phyloP scores from a whole-genome alignment of 108 stramenopile species.

The Chaetoceros tenuissimus region DNA sequence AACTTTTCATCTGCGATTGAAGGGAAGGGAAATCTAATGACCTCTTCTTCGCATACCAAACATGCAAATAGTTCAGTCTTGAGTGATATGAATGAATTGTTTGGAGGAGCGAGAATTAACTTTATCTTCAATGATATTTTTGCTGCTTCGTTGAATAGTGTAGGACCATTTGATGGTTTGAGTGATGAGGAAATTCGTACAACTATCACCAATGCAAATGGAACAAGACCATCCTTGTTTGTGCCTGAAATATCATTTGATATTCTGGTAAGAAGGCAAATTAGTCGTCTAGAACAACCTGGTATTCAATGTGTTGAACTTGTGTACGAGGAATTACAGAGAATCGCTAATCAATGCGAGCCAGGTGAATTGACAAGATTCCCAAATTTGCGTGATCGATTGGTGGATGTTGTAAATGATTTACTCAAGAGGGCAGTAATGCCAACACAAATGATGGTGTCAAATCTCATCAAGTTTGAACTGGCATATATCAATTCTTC shows the following conservation, averaged over 20 bases:
- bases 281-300: slow-evolving; percentile 87
- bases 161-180: slow-evolving; percentile 93
- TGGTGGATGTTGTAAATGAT: slow-evolving; percentile 76
- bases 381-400: slow-evolving; percentile 82
- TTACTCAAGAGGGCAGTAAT: slow-evolving; percentile 62
- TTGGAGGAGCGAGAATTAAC: slow-evolving; percentile 94
- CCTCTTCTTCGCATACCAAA: not conserved
- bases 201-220: slow-evolving; percentile 92
- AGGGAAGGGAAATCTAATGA: slow-evolving; percentile 58
- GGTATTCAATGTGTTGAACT: slow-evolving; percentile 92
- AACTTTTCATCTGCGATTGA: slow-evolving; percentile 86
- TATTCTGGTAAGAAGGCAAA: slow-evolving; percentile 88
- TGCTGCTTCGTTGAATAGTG: slow-evolving; percentile 66
- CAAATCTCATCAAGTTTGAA: slow-evolving; percentile 91
- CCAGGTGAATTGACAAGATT: slow-evolving; percentile 86
- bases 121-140: slow-evolving; percentile 95
- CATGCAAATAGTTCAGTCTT: not conserved
- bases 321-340: slow-evolving; percentile 92
- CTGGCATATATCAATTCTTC: slow-evolving; percentile 96
- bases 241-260: slow-evolving; percentile 97
- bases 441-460: slow-evolving; percentile 92
- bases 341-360: slow-evolving; percentile 84
- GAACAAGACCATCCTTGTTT: slow-evolving; percentile 90
- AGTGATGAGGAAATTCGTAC: slow-evolving; percentile 95
- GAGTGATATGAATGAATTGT: slow-evolving; percentile 75